Evolutionary conservation across 2,329 filamentous ascomycete genomes (phyloP).

Genomic region (Alternaria sp.): DNA sequence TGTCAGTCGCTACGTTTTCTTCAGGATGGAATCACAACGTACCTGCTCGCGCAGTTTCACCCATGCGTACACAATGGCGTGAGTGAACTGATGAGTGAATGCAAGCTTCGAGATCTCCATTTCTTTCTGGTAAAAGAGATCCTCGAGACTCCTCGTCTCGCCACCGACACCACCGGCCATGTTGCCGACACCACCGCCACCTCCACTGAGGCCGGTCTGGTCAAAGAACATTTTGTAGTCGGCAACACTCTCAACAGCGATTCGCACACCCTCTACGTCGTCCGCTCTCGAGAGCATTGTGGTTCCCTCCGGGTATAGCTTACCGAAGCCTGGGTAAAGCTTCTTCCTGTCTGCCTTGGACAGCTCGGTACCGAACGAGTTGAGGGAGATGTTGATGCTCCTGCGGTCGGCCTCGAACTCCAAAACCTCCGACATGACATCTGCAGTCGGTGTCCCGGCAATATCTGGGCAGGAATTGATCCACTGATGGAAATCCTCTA

Average conservation of each 20-base stretch:
- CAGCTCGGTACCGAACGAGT: constrained; percentile 96
- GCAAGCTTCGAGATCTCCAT: constrained; percentile 97
- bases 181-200: constrained; percentile 77
- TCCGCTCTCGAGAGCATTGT: constrained; percentile 94
- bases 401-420: constrained; percentile 96
- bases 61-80: constrained; percentile 95
- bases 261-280: constrained; percentile 88
- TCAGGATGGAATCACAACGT: constrained; percentile 44
- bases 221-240: constrained; percentile 98
- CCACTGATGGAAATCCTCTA: constrained; percentile 96
- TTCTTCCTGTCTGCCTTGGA: constrained; percentile 94
- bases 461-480: constrained; percentile 90
- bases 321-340: constrained; percentile 91
- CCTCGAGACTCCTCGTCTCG: constrained; percentile 89
- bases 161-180: constrained; percentile 80
- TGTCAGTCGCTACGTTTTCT: constrained; percentile 18
- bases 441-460: constrained; percentile 83
- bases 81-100: constrained; percentile 95
- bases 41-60: constrained; percentile 97
- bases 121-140: constrained; percentile 99
- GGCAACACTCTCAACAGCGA: constrained; percentile 89
- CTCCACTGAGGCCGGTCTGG: constrained; percentile 79
- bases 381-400: constrained; percentile 98
- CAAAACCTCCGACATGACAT: constrained; percentile 94
- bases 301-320: constrained; percentile 90